Evolutionary conservation across 73 alveolate species (phyloP).

Genomic region (Paramecium tetraurelia): DNA sequence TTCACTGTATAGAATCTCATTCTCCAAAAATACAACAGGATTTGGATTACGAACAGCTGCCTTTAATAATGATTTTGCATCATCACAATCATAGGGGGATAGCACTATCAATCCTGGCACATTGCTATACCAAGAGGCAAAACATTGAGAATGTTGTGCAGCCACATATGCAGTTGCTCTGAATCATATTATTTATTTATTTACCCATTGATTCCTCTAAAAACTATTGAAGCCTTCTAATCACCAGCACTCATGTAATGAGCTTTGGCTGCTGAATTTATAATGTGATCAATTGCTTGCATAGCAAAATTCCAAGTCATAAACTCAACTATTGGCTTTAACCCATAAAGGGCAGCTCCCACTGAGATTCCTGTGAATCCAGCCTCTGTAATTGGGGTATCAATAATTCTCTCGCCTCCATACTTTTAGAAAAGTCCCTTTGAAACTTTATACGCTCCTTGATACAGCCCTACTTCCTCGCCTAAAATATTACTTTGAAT

Average conservation of each 20-base stretch:
- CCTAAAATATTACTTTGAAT: slow-evolving; percentile 55
- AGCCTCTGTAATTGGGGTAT: slow-evolving; percentile 92
- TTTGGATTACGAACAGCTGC: slow-evolving; percentile 88
- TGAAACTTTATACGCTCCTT: slow-evolving; percentile 93
- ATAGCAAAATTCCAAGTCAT: slow-evolving; percentile 92
- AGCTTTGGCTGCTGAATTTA: slow-evolving; percentile 87
- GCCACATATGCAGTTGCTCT: slow-evolving; percentile 88
- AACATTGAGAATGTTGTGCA: slow-evolving; percentile 91
- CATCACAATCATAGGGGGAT: slow-evolving; percentile 85
- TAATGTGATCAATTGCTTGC: slow-evolving; percentile 86
- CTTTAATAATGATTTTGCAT: slow-evolving; percentile 81
- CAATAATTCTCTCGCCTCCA: slow-evolving; percentile 78
- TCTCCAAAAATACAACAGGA: slow-evolving; percentile 89
- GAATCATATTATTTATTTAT: neutral
- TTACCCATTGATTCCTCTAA: slow-evolving; percentile 89
- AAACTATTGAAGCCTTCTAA: slow-evolving; percentile 77
- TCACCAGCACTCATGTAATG: slow-evolving; percentile 89
- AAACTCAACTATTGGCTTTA: slow-evolving; percentile 87
- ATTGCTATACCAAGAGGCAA: slow-evolving; percentile 88
- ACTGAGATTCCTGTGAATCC: slow-evolving; percentile 92
- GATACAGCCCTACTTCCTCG: slow-evolving; percentile 87
- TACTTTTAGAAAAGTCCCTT: slow-evolving; percentile 84
- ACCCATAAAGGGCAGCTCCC: slow-evolving; percentile 89
- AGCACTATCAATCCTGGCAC: slow-evolving; percentile 88
- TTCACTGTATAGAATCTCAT: slow-evolving; percentile 85